Evolutionary conservation across 768 basidiomycete genomes (phyloP), one percentile per base, ranked within the genome.

Genomic region (Cystobasidium tubakii): DNA sequence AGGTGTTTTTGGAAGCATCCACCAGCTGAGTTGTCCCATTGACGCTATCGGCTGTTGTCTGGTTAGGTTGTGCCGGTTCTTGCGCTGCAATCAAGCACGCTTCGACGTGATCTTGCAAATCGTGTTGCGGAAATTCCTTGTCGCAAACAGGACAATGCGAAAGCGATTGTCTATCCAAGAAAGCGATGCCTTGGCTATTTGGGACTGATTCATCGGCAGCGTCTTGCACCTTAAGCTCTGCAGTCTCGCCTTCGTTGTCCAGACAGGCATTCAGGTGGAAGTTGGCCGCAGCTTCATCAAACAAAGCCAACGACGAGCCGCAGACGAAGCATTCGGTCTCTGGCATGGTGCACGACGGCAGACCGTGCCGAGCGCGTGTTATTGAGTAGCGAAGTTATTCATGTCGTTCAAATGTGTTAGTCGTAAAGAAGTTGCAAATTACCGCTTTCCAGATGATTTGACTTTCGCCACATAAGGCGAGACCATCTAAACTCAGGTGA

Each of bases 241-340:
- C 66, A 9, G 66, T 34, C 42, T 43, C 27, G 10, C 12, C 44
- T 10, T 10, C 23, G 12, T 44, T 33, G 55, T 71, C 69, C 21
- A 71, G 39, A 29, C 69, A 71, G 23, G 34, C 29, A 39, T 71
- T 71, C 55, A 71, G 17, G 55, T 71, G 69, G 43, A 34, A 62
- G 15, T 46, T 46, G 33, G 69, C 53, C 1, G 69, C 69, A 1
- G 50, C 69, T 19, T 71, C 69, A 44, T 71, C 69, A 31, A 57
- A 60, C 15, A 27, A 15, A 19, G 27, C 33, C 29, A 71, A 54
- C 53, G 69, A 71, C 15, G n/a, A 10, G n/a, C 34, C 15, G 69
- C 69, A 71, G 39, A 71, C 36, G 25, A 46, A 46, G 29, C 69
- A 71, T 13, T 60, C 57, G 13, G 66, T 65, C 12, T 34, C 66